phyloP scores from a whole-genome alignment of 225 moss, liverwort and hornwort genomes.

The Polytrichum commune region DNA sequence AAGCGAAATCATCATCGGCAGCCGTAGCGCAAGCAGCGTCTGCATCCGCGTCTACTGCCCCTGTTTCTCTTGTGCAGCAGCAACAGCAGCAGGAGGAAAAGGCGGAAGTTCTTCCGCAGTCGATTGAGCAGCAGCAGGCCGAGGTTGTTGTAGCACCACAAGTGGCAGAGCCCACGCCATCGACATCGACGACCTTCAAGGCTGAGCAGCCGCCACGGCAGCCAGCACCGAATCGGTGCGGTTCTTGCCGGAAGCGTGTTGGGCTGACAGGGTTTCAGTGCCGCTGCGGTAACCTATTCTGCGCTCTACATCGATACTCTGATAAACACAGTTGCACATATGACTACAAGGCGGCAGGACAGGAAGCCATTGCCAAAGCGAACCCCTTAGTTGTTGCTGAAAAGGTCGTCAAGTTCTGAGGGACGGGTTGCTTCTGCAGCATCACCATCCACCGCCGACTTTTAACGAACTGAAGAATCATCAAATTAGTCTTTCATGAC shows the following conservation, averaged over 20 bases:
- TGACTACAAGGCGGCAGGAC: constrained; percentile 22
- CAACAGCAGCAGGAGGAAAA: not conserved
- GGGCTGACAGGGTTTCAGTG: constrained; percentile 19
- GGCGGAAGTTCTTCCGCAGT: not conserved
- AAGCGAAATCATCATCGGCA: constrained; percentile 10
- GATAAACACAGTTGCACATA: constrained; percentile 21
- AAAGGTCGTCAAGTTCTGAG: constrained; percentile 22
- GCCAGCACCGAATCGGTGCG: constrained; percentile 16
- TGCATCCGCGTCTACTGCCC: not conserved
- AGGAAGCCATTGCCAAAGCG: constrained; percentile 24
- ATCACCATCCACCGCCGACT: too few species aligned
- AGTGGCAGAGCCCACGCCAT: not conserved
- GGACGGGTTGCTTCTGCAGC: too few species aligned
- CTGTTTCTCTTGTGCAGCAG: too few species aligned
- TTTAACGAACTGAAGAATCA: not conserved
- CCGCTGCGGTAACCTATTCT: constrained; percentile 18
- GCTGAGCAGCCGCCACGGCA: not conserved
- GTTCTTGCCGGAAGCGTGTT: constrained; percentile 24
- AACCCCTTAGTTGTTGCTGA: constrained; percentile 20
- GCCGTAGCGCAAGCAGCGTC: not conserved
- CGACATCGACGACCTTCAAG: not conserved
- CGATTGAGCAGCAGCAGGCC: not conserved
- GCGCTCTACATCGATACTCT: constrained; percentile 19
- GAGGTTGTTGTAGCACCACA: not conserved
- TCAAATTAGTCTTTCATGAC: constrained; percentile 2